phyloP scores from a whole-genome alignment of 441 rosid species.

The Populus hybrid region DNA sequence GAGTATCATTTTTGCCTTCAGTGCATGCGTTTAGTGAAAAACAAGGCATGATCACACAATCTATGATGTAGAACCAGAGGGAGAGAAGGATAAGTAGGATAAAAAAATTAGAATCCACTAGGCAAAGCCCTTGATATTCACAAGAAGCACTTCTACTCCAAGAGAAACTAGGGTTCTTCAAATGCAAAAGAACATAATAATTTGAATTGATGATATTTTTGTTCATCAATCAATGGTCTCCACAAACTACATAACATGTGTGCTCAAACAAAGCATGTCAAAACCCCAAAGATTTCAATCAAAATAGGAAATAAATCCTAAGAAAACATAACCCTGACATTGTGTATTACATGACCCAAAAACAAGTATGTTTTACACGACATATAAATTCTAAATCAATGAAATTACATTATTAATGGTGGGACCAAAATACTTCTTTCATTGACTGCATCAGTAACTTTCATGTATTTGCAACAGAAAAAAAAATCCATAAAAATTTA shows the following conservation, averaged over 20 bases:
- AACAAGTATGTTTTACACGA: background rate
- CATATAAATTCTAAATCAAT: background rate
- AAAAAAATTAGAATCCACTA: background rate
- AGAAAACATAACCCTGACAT: too few species aligned
- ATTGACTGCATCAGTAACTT: background rate
- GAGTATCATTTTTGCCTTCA: too few species aligned
- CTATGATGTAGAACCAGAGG: too few species aligned
- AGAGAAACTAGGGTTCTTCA: background rate
- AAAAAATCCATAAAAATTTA: conserved; percentile 21
- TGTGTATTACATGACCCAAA: background rate
- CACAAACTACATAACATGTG: background rate
- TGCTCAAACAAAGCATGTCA: too few species aligned
- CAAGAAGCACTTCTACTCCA: background rate
- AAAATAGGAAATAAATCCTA: too few species aligned
- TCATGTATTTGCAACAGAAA: background rate
- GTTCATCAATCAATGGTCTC: background rate
- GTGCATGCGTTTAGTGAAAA: too few species aligned
- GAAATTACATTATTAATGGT: background rate
- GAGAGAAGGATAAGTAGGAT: too few species aligned
- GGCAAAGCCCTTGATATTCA: background rate
- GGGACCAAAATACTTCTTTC: background rate
- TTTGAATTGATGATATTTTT: background rate
- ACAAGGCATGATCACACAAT: too few species aligned
- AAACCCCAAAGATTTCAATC: too few species aligned
- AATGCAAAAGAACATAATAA: background rate